A percentile compares a stretch with the other conserved stretches of the same genome.
These are phyloP conservation scores for Phytophthora hybrid DNA, from an alignment of 352 stramenopile species.

Conservation along the genomic window DNA sequence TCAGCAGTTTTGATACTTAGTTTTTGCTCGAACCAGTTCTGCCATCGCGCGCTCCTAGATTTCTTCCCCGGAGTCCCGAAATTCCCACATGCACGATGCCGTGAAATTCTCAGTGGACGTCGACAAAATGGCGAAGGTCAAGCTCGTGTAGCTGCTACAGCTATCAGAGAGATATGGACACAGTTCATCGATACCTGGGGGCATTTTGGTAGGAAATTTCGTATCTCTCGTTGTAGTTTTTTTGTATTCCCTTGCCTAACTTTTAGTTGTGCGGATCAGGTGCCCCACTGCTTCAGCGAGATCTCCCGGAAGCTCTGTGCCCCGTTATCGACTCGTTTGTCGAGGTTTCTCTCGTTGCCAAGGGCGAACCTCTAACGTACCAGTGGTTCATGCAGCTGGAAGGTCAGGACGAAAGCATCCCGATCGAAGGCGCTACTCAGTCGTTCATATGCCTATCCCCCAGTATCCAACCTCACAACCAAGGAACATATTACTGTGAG, in stretches of 20 bases:
- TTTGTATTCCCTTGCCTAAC: neutral
- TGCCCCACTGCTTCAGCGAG: slow-evolving; percentile 51
- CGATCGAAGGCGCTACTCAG: slow-evolving; percentile 52
- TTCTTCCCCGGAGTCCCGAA: slow-evolving; percentile 70
- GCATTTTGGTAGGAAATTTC: slow-evolving; percentile 49
- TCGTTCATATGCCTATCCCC: slow-evolving; percentile 61
- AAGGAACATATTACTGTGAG: slow-evolving; percentile 67
- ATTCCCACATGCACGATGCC: slow-evolving; percentile 60
- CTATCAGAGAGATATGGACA: slow-evolving; percentile 51
- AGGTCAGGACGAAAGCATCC: slow-evolving; percentile 27
- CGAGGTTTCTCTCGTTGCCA: slow-evolving; percentile 54
- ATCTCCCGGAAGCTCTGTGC: slow-evolving; percentile 46
- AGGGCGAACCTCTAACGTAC: slow-evolving; percentile 74
- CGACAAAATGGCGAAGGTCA: slow-evolving; percentile 16
- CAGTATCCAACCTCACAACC: slow-evolving; percentile 62
- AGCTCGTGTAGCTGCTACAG: slow-evolving; percentile 13
- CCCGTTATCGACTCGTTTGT: slow-evolving; percentile 63
- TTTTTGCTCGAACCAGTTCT: slow-evolving; percentile 45
- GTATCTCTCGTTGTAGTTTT: neutral
- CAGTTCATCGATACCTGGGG: slow-evolving; percentile 72
- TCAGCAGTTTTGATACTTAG: neutral
- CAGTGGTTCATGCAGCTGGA: slow-evolving; percentile 60
- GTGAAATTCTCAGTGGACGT: slow-evolving; percentile 27
- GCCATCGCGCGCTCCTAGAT: slow-evolving; percentile 50
- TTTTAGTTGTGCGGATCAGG: slow-evolving; percentile 18